These are phyloP conservation scores for Marasmius sp. DNA, from an alignment of 1,284 basidiomycete species.

Conservation along the genomic window DNA sequence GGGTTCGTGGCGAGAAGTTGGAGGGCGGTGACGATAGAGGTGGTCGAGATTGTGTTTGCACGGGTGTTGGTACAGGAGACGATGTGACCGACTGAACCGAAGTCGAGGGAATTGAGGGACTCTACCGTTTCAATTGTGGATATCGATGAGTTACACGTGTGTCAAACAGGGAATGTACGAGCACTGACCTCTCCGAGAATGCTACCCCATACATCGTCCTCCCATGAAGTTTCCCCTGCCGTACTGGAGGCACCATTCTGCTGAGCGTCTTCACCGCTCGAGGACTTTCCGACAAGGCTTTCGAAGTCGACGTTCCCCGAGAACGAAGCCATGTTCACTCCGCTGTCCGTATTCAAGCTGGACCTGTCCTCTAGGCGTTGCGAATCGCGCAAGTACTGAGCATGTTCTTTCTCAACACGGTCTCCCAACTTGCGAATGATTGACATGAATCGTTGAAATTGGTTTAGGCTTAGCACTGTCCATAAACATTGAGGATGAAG, in stretches of 20 bases:
- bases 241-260: constrained; percentile 34
- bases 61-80: no score
- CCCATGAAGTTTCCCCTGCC: constrained; percentile 54
- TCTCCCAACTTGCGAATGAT: constrained; percentile 75
- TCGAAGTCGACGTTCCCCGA: constrained; percentile 63
- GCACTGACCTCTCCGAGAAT: constrained; percentile 50
- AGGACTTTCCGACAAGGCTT: constrained; percentile 61
- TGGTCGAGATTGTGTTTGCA: no score
- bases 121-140: no score
- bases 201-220: constrained; percentile 79
- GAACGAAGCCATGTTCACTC: constrained; percentile 29
- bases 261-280: not conserved
- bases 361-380: constrained; percentile 83
- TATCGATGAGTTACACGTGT: not conserved
- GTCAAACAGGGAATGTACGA: not conserved
- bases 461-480: constrained; percentile 82
- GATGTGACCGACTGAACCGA: no score
- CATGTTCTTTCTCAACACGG: constrained; percentile 84
- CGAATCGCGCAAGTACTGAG: constrained; percentile 80
- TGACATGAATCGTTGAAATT: constrained; percentile 89
- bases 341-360: constrained; percentile 37
- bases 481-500: not conserved
- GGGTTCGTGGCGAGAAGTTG: no score
- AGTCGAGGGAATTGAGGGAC: no score
- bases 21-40: no score